Base-by-base conservation (phyloP, 2,329 filamentous ascomycete genomes). In the Cladosporium colombiae region DNA sequence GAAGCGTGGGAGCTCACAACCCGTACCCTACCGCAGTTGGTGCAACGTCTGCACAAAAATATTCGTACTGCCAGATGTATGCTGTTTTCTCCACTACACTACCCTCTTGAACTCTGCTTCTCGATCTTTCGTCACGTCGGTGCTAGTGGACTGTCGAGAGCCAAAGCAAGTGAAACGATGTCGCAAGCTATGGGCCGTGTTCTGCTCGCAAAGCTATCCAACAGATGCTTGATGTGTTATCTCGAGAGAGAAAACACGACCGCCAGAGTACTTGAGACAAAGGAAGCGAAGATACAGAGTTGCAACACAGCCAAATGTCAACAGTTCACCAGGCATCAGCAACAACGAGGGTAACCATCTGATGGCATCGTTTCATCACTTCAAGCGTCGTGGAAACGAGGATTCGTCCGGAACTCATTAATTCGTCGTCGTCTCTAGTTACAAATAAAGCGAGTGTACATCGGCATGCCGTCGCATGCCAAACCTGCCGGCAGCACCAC, bases 391-490 rank as follows among this genome's bases (percentile, higher is more conserved):
- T n/a, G 7, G 52, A 21, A 21, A 21, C 29, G 23, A 13, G n/a
- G n/a, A 13, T 7, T 55, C 21, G 27, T 23, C 52, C 52, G 52
- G 52, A 55, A 29, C 27, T 29, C 25, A 55, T 33, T 11, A 13
- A 33, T 55, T 55, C 27, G n/a, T 55, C n/a, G 18, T 55, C 27
- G 14, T 14, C 27, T 5, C 13, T 55, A 29, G 10, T 18, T 33
- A 31, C 27, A 46, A 21, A 46, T 55, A 33, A 55, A 55, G 52
- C 27, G 52, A 55, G 52, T 33, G 52, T 55, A 13, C 8, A 18
- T 55, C 52, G 18, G 52, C 52, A 55, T 55, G 52, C 52, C 52
- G 52, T 55, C 52, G 52, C 52, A 55, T 55, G 52, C 52, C 52
- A 33, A 29, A 55, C 18, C 29, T 55, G 52, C 52, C 52, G 11